Base-by-base conservation (phyloP, 768 basidiomycete genomes). In the Epithele typhae region DNA sequence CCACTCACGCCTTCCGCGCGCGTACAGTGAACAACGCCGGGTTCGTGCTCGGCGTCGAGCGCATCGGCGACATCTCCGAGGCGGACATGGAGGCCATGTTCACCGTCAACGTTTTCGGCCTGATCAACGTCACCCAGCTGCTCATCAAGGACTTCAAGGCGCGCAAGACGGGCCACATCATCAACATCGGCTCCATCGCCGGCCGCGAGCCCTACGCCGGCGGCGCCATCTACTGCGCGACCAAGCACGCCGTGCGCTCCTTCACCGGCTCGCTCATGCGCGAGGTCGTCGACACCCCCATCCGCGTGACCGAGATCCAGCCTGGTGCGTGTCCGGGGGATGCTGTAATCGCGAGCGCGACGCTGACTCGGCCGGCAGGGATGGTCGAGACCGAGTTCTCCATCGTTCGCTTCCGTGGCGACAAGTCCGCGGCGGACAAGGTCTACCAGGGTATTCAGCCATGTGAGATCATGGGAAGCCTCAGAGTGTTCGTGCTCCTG, bases 331-430 rank as follows among this genome's bases (percentile, higher is more conserved):
- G 27, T 7, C 8, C 27, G n/a, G n/a, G n/a, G n/a, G n/a, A n/a
- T n/a, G n/a, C n/a, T n/a, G n/a, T n/a, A n/a, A n/a, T n/a, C n/a
- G n/a, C n/a, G 9, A 4, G 12, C 18, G 14, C 35, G 19, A 40
- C 37, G 2, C 25, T 38, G 27, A 11, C 45, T 41, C 23, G 45
- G 37, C 21, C 17, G 39, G 18, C 46, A 84, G 82, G 87, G 15
- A 84, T 89, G 87, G 87, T 90, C 24, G 88, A 90, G 67, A 90
- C 90, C 9, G 89, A 93, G 59, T 99, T 99, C 72, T 96, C 93
- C 1, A 63, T 97, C 52, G 77, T 92, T 21, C 82, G 96, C 14
- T 98, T 80, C 77, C 78, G 84, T 37, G 96, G 96, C 2, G 89
- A 98, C 66, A 76, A 81, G 51, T 55, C 64, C 3, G 81, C 83